These are phyloP conservation scores for Cordyceps cateniannulata DNA, from an alignment of 2,329 filamentous ascomycete genomes.

Conservation along the genomic window DNA sequence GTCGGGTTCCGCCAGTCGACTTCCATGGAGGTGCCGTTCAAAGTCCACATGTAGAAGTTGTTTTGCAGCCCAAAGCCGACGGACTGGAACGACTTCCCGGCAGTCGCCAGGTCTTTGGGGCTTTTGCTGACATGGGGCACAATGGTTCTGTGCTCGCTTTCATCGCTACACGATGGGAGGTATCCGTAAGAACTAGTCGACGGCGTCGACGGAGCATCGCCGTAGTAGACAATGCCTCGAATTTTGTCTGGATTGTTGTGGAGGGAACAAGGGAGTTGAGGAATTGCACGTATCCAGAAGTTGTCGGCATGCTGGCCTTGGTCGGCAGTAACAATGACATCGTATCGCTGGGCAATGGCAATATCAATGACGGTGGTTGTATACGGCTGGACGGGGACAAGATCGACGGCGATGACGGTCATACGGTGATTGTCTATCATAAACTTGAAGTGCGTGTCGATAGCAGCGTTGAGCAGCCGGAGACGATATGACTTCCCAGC, in stretches of 20 bases:
- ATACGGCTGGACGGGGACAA: conserved; percentile 36
- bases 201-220: background rate
- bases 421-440: conserved; percentile 50
- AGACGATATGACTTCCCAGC: conserved; percentile 39
- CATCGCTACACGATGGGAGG: background rate
- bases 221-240: background rate
- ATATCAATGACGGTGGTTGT: conserved; percentile 34
- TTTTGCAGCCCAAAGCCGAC: background rate
- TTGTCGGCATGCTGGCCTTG: conserved; percentile 14
- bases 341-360: background rate
- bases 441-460: conserved; percentile 41
- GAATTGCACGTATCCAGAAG: conserved; percentile 44
- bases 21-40: background rate
- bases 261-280: conserved; percentile 33
- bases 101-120: background rate
- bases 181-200: background rate
- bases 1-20: background rate
- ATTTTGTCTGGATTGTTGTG: conserved; percentile 36
- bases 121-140: background rate
- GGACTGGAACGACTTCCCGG: too few relatives aligned
- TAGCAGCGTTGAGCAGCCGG: conserved; percentile 40
- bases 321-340: background rate
- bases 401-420: conserved; percentile 50
- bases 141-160: background rate
- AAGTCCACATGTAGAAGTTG: background rate